Conservation (phyloP, 345 rosid genomes). For the Brassica napus region DNA sequence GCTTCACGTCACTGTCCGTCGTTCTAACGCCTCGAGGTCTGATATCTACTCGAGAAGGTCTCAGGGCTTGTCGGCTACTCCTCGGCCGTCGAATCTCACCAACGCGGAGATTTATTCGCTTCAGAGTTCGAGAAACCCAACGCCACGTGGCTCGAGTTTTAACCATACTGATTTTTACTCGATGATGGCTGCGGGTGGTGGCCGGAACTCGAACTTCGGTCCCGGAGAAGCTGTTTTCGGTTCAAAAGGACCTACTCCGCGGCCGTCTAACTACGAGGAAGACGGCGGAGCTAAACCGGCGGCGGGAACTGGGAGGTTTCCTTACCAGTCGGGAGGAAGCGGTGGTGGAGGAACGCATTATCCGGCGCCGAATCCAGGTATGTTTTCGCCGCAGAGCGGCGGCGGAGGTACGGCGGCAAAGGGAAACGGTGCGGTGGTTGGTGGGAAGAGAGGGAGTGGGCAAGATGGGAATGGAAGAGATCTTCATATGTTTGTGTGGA, state of each 20-base stretch:
- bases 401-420: constrained; percentile 31
- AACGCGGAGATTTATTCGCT: constrained; percentile 56
- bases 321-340: constrained; percentile 43
- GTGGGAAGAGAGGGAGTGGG: constrained; percentile 48
- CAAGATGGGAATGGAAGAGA: constrained; percentile 62
- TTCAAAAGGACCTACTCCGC: constrained; percentile 75
- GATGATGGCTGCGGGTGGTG: constrained; percentile 39
- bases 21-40: constrained; percentile 47
- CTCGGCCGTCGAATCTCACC: constrained; percentile 49
- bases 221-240: constrained; percentile 65
- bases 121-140: constrained; percentile 49
- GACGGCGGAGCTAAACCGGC: constrained; percentile 42
- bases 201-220: constrained; percentile 74
- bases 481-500: constrained; percentile 98
- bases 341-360: constrained; percentile 54
- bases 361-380: constrained; percentile 94
- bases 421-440: constrained; percentile 32
- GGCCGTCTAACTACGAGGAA: constrained; percentile 87
- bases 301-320: constrained; percentile 48
- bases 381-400: constrained; percentile 67
- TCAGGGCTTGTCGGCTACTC: constrained; percentile 47
- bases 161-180: constrained; percentile 51
- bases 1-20: constrained; percentile 50
- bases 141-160: constrained; percentile 55
- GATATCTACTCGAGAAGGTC: constrained; percentile 45